phyloP scores from a whole-genome alignment of 78 protist genomes.

The Planoprotostelium fungivorum region DNA sequence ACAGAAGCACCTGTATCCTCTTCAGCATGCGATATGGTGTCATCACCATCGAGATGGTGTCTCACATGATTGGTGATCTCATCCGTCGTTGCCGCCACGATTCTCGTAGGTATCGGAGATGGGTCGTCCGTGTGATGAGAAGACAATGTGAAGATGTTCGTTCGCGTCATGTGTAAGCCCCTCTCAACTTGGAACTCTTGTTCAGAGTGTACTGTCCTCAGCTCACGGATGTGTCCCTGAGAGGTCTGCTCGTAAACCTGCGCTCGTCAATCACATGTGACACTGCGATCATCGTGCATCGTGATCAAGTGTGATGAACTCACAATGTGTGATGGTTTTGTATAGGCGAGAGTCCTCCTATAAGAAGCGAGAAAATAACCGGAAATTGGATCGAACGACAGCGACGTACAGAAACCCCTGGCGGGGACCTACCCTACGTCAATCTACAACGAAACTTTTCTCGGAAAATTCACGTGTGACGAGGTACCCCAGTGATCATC shows the following conservation, averaged over 20 bases:
- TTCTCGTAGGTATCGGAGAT: background rate
- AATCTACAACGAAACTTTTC: background rate
- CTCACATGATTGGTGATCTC: background rate
- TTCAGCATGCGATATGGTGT: background rate
- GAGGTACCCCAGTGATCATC: background rate
- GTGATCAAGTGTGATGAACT: no score
- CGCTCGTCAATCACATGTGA: background rate
- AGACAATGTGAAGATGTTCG: background rate
- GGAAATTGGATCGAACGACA: background rate
- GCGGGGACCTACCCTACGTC: background rate
- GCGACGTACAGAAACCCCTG: background rate
- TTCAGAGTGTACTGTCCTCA: background rate
- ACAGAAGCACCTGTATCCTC: background rate
- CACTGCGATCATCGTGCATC: no score
- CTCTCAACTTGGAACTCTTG: background rate
- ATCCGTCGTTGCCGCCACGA: background rate
- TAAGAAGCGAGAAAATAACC: background rate
- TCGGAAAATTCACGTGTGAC: background rate
- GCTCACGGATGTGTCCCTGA: background rate
- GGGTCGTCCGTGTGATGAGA: background rate
- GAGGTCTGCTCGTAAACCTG: background rate
- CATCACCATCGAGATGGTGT: background rate
- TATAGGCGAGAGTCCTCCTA: background rate
- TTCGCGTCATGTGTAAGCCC: background rate
- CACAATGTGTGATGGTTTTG: background rate